Percentiles rank a stretch among this genome's conserved stretches.
phyloP scores from a whole-genome alignment of 1,284 basidiomycete species.

The Cerioporus squamosus region DNA sequence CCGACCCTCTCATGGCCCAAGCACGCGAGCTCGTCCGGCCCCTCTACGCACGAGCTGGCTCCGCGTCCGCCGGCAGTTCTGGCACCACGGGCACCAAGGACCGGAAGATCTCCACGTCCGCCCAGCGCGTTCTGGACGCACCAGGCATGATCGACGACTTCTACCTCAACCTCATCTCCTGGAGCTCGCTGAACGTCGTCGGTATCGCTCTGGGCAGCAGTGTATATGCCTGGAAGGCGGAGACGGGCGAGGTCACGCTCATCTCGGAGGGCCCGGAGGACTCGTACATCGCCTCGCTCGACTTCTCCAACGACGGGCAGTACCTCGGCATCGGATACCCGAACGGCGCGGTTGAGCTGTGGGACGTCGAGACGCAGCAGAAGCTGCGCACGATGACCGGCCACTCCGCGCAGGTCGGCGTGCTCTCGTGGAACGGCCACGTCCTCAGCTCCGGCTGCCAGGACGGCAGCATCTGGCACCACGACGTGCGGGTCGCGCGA shows the following conservation, averaged over 20 bases:
- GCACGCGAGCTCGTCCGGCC: conserved; percentile 77
- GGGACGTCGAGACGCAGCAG: conserved; percentile 85
- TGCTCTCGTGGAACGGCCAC: conserved; percentile 86
- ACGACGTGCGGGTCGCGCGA: conserved; percentile 85
- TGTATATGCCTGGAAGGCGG: conserved; percentile 94
- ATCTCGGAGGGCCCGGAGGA: conserved; percentile 79
- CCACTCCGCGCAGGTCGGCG: conserved; percentile 81
- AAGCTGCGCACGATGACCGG: conserved; percentile 90
- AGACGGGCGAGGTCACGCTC: conserved; percentile 81
- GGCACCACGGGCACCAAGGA: conserved; percentile 62
- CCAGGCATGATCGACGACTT: conserved; percentile 97
- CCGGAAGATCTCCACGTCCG: conserved; percentile 82
- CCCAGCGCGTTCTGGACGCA: conserved; percentile 92
- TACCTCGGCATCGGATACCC: conserved; percentile 90
- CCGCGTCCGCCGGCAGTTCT: conserved; percentile 63
- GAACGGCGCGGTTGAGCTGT: conserved; percentile 91
- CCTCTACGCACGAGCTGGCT: conserved; percentile 69
- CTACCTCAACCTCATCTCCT: conserved; percentile 93
- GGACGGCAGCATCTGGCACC: conserved; percentile 93
- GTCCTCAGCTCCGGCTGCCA: conserved; percentile 87
- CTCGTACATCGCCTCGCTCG: conserved; percentile 77
- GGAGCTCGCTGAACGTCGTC: conserved; percentile 87
- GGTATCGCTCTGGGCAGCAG: conserved; percentile 85
- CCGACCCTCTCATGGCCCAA: conserved; percentile 69
- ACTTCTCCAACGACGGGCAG: conserved; percentile 87